Evolutionary conservation across 2,329 filamentous ascomycete genomes (phyloP), one percentile per base, ranked within the genome.

Genomic region (Colletotrichum coccodes): DNA sequence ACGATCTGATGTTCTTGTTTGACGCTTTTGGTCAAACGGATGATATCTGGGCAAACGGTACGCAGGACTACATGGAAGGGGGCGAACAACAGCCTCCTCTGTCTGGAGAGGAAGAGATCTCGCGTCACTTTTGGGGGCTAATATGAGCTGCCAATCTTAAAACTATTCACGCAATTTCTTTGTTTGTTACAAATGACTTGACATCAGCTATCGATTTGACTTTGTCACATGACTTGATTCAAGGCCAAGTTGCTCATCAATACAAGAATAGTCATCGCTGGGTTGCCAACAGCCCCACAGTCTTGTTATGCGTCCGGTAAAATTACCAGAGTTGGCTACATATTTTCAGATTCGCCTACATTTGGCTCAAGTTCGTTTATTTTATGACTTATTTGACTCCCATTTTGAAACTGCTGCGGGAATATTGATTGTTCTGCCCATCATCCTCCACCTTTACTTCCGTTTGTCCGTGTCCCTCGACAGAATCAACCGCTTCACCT

Each of bases 1-100:
- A 75, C 26, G 78, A 81, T 4, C 71, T 82, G 0, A 67, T 81
- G 18, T 74, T 74, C 14, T 67, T 81, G 0, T 81, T 81, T 60
- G 76, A 81, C 44, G 74, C 76, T 0, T 77, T 81, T 23, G 78
- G 75, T 0, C 78, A 68, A 38, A 59, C 60, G 5, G 59, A 62
- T 14, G 68, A 68, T 0, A 21, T 52, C 0, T 68, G 64, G 64
- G 11, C 60, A 1, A 44, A 49, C 23, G 53, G 44, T 6, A 46
- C 36, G 50, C 64, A 67, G 14, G 64, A 38, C 8, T 67, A 53
- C 2, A 30, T 60, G 12, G 50, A 44, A 2, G 36, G 40, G 4
- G 56, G 32, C n/a, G 60, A 70, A 1, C 59, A 68, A 12, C 60
- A 60, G 50, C 23, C 54, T 18, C 60, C 44, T 1, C 21, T 57